Base-by-base conservation (phyloP, 1,284 basidiomycete genomes). In the Austropuccinia psidii region DNA sequence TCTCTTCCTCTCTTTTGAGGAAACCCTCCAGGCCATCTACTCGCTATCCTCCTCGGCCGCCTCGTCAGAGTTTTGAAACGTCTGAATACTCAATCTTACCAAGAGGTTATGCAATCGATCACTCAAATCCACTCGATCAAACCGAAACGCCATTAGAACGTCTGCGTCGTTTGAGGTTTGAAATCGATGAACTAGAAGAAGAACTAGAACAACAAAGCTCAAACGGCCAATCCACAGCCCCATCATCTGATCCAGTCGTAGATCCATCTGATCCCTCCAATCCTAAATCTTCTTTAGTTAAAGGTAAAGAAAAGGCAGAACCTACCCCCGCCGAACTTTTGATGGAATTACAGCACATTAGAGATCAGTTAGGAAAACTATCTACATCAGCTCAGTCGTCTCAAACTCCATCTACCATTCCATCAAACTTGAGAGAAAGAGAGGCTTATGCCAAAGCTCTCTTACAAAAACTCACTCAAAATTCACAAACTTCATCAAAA, bases 181-280 rank as follows among this genome's bases (percentile, higher is more conserved):
- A 85, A 74, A 76, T 84, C 1, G 79, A 79, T 4, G 81, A 84
- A 73, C 78, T 84, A 6, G 84, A 85, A 76, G 76, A 78, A 50
- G 80, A 83, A 41, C 75, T 84, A 7, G 65, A 75, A 45, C 60
- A 74, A 17, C 67, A 75, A 24, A 75, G 76, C 33, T 45, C 61
- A 15, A 43, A 52, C 17, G 54, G 54, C 24, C 35, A 49, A 45
- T 57, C 50, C 31, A 62, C 62, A 17, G 50, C 35, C 19, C 35
- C 60, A 6, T 52, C 35, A 4, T 57, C 77, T 73, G 68, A 73
- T 76, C 60, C 76, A 72, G 47, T 77, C 76, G 21, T 17, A 2
- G 31, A 65, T 29, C 35, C 60, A 50, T 55, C 45, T 17, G 49
- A 64, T n/a, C 17, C 60, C 13, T 29, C 49, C 5, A 5, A 35